Percentiles rank a stretch among this genome's conserved stretches.
phyloP scores from a whole-genome alignment of 129 eudicot species.

The Artemisia tridentata region DNA sequence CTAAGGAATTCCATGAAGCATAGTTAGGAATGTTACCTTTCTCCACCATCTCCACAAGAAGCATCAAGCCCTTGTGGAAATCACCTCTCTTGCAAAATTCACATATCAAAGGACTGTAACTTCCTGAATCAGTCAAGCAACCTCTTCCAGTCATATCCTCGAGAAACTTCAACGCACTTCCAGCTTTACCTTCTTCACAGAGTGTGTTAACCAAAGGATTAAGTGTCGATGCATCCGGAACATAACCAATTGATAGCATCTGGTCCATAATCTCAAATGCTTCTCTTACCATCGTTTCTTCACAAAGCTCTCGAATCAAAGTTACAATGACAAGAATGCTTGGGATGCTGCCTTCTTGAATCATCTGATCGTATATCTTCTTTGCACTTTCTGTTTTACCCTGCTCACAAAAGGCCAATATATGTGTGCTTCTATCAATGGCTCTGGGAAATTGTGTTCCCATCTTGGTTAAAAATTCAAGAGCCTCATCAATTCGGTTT shows the following conservation, averaged over 20 bases:
- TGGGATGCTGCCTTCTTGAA: constrained; percentile 42
- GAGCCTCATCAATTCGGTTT: constrained; percentile 42
- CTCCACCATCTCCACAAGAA: constrained; percentile 62
- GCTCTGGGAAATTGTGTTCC: constrained; percentile 46
- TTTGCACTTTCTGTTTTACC: constrained; percentile 45
- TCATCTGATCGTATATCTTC: constrained; percentile 39
- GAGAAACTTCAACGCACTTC: constrained; percentile 41
- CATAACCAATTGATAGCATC: constrained; percentile 50
- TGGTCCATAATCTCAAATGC: constrained; percentile 59
- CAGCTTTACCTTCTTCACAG: constrained; percentile 52
- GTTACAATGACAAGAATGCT: constrained; percentile 47
- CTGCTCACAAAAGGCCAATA: constrained; percentile 37
- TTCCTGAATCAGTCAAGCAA: constrained; percentile 50
- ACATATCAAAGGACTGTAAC: constrained; percentile 44
- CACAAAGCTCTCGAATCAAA: constrained; percentile 40
- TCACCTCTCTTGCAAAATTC: constrained; percentile 47
- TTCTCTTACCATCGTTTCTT: constrained; percentile 38
- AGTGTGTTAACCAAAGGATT: constrained; percentile 41
- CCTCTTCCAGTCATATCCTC: constrained; percentile 65
- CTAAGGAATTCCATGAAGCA: constrained; percentile 48
- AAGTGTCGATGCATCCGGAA: constrained; percentile 43
- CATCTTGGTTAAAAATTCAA: constrained; percentile 51
- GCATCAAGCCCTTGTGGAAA: constrained; percentile 41
- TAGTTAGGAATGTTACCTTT: constrained; percentile 47
- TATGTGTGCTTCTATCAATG: constrained; percentile 40